Evolutionary conservation across 331 rosid genomes (phyloP), one percentile per base, ranked within the genome.

Genomic region (Telfairia occidentalis): DNA sequence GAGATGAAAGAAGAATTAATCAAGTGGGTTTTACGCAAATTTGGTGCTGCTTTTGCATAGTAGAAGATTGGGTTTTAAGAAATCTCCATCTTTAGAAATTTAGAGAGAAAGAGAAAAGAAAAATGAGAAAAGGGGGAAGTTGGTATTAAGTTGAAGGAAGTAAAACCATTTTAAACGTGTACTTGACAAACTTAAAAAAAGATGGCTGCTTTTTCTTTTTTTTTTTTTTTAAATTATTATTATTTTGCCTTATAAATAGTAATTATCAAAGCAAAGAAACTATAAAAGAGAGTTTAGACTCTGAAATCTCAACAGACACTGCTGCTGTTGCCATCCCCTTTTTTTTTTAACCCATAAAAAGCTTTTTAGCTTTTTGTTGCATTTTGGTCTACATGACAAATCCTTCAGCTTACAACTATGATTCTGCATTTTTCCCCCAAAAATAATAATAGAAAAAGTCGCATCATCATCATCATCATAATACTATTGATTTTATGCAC

Each of bases 21-120:
- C 89, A 87, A 93, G 98, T 93, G 89, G 97, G 82, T 81, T 91
- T 91, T 93, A 91, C 90, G 97, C 98, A 85, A 93, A 91, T 87
- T 86, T 78, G 77, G 76, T 82, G 80, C 87, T 77, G 86, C 89
- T 89, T 87, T 87, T 89, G 84, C 85, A 86, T 77, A 85, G 83
- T 82, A 84, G 76, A 85, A 83, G 89, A 91, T 89, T 93, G 87
- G 82, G 48, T 88, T 87, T 85, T 83, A 91, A 91, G 96, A 83
- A 77, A 89, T 82, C 90, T 78, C 78, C 65, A 71, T 74, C 32
- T 74, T 26, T 35, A 26, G 64, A 74, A 74, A 74, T 9, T 19
- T 18, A 48, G 12, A 21, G 10, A 43, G 37, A 69, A 2, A 64
- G n/a, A 71, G 13, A 4, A 34, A 21, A 16, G 7, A 72, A 72